phyloP scores from a whole-genome alignment of 108 stramenopile genomes.

The Skeletonema costatum region DNA sequence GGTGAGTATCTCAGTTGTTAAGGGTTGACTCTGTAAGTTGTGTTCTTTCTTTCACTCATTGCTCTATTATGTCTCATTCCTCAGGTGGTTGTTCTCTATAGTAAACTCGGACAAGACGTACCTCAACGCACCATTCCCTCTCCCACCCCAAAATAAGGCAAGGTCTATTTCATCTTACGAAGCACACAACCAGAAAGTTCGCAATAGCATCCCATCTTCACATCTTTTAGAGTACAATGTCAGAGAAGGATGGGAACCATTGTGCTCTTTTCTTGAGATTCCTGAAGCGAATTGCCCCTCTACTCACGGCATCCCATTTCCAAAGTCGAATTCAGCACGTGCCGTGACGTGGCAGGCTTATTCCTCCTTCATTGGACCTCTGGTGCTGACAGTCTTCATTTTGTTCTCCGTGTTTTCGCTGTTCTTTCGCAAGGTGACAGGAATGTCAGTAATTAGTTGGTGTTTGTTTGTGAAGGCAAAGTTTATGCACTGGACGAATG shows the following conservation, averaged over 20 bases:
- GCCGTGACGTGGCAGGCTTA: conserved; percentile 67
- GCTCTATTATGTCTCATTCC: neutral
- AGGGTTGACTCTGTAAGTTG: neutral
- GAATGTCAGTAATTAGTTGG: conserved; percentile 61
- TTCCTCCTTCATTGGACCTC: conserved; percentile 52
- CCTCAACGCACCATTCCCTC: conserved; percentile 52
- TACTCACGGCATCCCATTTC: conserved; percentile 55
- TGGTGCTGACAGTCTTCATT: conserved; percentile 49
- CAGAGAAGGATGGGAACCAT: conserved; percentile 76
- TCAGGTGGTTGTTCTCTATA: conserved; percentile 72
- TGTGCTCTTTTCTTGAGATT: conserved; percentile 75
- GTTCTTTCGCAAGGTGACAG: conserved; percentile 52
- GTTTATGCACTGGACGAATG: neutral
- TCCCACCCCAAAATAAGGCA: conserved; percentile 63
- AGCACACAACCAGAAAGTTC: conserved; percentile 64
- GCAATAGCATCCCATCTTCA: conserved; percentile 59
- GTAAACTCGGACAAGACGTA: conserved; percentile 70
- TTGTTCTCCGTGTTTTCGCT: conserved; percentile 53
- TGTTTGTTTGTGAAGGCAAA: conserved; percentile 14
- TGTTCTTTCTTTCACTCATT: neutral
- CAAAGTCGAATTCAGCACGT: conserved; percentile 72
- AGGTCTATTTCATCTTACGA: conserved; percentile 67
- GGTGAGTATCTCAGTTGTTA: conserved; percentile 13
- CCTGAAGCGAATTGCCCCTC: conserved; percentile 54
- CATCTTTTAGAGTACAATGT: conserved; percentile 76